Conservation (phyloP, 1,139 yeast genomes). For the Candida smagusa region DNA sequence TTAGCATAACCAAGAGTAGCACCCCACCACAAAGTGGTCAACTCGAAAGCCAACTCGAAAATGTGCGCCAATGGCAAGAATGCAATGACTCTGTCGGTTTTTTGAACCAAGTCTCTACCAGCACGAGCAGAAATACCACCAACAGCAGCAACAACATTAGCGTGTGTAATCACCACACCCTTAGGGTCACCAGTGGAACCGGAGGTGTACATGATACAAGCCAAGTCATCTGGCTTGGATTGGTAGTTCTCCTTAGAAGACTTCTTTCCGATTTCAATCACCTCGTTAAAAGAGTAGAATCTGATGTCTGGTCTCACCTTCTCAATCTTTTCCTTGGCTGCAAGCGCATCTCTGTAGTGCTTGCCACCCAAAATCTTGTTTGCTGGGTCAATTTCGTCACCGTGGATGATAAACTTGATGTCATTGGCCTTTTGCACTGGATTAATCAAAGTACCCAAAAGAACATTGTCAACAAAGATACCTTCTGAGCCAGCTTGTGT, state of each 20-base stretch:
- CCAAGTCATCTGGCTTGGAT: constrained; percentile 71
- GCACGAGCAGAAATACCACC: constrained; percentile 77
- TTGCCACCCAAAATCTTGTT: constrained; percentile 67
- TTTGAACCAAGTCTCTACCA: constrained; percentile 47
- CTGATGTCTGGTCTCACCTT: constrained; percentile 74
- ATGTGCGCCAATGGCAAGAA: constrained; percentile 96
- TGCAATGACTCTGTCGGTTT: constrained; percentile 70
- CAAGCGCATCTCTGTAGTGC: constrained; percentile 51
- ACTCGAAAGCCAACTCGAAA: constrained; percentile 87
- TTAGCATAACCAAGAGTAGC: constrained; percentile 84
- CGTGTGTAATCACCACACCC: constrained; percentile 86
- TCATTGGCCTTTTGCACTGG: constrained; percentile 67
- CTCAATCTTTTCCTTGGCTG: constrained; percentile 55
- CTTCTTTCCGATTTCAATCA: constrained; percentile 59
- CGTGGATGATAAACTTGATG: constrained; percentile 69
- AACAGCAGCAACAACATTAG: constrained; percentile 75
- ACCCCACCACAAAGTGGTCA: constrained; percentile 85
- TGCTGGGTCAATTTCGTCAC: constrained; percentile 55
- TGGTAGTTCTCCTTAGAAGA: constrained; percentile 24
- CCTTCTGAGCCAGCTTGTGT: constrained; percentile 76
- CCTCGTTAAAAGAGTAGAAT: constrained; percentile 63
- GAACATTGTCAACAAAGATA: constrained; percentile 76
- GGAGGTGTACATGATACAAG: constrained; percentile 97
- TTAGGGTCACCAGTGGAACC: constrained; percentile 98
- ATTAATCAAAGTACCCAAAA: constrained; percentile 61